Base-by-base conservation (phyloP, 2,329 filamentous ascomycete species). In the Aspergillus tanneri region DNA sequence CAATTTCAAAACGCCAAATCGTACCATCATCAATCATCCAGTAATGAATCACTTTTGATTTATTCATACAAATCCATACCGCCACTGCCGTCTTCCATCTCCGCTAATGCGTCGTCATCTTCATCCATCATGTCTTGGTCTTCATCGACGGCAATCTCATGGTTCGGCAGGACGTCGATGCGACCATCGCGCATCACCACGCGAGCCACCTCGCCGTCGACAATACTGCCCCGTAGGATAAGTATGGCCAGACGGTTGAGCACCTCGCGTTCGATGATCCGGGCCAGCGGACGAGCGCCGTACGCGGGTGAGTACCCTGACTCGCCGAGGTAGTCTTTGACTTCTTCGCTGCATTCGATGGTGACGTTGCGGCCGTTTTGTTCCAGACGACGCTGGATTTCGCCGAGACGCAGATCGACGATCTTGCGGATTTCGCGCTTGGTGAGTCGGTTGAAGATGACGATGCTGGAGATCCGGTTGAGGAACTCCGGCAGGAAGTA, bases 401-500 rank as follows among this genome's bases (percentile, higher is more conserved):
- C 93, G 2, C 55, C 50, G 25, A 99, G 79, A 36, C 93, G 87
- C 18, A 99, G 79, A 65, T 99, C 93, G 52, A 99, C 93, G 66
- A 99, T 97, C 75, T 84, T 90, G 65, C 93, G 86, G 63, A 99
- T 99, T 73, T 99, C 93, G 48, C 73, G 78, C 67, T 85, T 87
- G 3, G 88, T 92, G 47, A 99, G 86, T 39, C 93, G 88, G 79
- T 99, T 99, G 83, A 99, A 99, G 74, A 99, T 96, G 73, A 99
- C 91, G 46, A 86, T 89, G 52, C 87, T 93, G 73, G 83, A 92
- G 77, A 99, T 97, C 68, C 93, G 89, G 80, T 99, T 99, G 57
- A 99, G 84, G 79, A 99, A 99, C 66, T 99, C 93, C 24, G 93
- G 93, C 2, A 99, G 78, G 83, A 99, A 99, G 77, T 95, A 97